Evolutionary conservation across 495 filamentous ascomycete species (phyloP).

Genomic region (Xylaria sp.): DNA sequence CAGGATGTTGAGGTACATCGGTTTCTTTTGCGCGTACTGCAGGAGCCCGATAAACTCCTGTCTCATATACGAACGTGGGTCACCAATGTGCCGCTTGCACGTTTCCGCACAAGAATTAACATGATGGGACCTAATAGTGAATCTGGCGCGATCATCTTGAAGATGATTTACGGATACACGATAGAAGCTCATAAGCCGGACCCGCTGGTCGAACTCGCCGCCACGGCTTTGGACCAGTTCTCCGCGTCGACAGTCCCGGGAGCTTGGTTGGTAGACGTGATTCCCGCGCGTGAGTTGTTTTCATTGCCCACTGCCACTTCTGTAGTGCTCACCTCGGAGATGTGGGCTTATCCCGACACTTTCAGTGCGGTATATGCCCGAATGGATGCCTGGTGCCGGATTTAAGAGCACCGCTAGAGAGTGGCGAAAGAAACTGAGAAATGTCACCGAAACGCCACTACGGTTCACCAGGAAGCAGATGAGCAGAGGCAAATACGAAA

Average conservation of each 20-base stretch:
- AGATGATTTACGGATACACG: constrained; percentile 56
- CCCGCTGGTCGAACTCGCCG: constrained; percentile 49
- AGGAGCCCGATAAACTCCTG: constrained; percentile 40
- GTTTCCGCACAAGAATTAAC: neutral
- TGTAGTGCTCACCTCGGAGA: neutral
- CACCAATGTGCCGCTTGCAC: neutral
- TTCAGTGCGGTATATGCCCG: constrained; percentile 46
- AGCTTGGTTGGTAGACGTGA: constrained; percentile 51
- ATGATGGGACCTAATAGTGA: constrained; percentile 37
- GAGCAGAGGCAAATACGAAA: constrained; percentile 31
- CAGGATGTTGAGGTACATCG: constrained; percentile 49
- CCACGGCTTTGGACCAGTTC: constrained; percentile 45
- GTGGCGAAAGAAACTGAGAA: constrained; percentile 33
- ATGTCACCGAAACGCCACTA: constrained; percentile 43
- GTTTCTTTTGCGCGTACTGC: constrained; percentile 46
- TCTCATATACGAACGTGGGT: constrained; percentile 46
- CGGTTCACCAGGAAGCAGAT: constrained; percentile 51
- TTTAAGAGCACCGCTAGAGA: constrained; percentile 46
- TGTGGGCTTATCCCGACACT: neutral
- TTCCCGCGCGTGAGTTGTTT: constrained; percentile 39
- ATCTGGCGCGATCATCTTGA: constrained; percentile 51
- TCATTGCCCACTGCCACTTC: neutral
- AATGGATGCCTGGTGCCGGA: constrained; percentile 54
- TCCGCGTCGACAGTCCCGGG: constrained; percentile 41
- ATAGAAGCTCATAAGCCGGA: constrained; percentile 48